Evolutionary conservation across 2,329 filamentous ascomycete genomes (phyloP).

Genomic region (Penicillium digitatum): DNA sequence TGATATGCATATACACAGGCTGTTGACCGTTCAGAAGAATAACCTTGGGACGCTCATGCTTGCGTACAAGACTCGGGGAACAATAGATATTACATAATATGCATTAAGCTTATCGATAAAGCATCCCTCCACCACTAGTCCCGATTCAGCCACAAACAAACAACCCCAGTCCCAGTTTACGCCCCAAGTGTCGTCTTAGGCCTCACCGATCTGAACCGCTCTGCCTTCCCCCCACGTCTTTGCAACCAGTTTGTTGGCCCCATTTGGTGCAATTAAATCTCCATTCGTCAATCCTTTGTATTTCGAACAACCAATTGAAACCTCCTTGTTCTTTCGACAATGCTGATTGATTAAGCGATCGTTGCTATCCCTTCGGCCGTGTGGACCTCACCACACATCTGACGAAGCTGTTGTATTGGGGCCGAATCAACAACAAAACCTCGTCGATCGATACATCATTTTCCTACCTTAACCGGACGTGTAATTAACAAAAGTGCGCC

Average conservation of each 20-base stretch:
- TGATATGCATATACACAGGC: neutral
- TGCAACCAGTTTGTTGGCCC: neutral
- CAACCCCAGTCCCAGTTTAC: conserved; percentile 24
- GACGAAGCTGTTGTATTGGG: conserved; percentile 3
- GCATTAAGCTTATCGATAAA: conserved; percentile 45
- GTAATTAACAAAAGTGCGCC: neutral
- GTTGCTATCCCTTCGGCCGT: conserved; percentile 13
- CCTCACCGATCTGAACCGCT: conserved; percentile 32
- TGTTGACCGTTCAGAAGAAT: neutral
- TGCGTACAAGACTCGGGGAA: neutral
- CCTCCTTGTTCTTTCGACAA: conserved; percentile 4
- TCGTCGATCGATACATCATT: neutral
- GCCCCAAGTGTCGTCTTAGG: conserved; percentile 24
- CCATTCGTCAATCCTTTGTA: neutral
- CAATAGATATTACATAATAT: conserved; percentile 11
- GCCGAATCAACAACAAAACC: conserved; percentile 1
- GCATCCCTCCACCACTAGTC: conserved; percentile 28
- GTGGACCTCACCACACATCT: conserved; percentile 14
- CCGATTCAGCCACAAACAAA: conserved; percentile 39
- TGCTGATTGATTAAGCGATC: conserved; percentile 14
- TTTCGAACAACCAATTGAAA: conserved; percentile 2
- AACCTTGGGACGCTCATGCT: neutral
- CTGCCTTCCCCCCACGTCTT: conserved; percentile 11
- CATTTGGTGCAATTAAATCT: neutral
- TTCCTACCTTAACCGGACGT: neutral